Conservation (phyloP, 805 yeast genomes). For the Candida yuanshanica region DNA sequence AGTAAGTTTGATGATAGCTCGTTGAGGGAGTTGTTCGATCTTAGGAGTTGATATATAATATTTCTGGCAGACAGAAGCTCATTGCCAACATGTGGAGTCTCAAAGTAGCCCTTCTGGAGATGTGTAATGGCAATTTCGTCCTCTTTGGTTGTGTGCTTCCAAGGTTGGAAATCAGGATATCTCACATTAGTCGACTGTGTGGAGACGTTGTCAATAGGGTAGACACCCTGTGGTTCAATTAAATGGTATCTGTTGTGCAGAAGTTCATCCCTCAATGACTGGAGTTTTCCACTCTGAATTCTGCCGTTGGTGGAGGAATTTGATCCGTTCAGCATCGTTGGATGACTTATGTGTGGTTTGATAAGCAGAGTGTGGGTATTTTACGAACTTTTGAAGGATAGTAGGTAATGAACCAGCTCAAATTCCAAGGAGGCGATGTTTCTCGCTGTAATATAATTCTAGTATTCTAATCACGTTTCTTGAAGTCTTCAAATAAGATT, state of each 20-base stretch:
- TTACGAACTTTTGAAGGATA: too few relatives aligned
- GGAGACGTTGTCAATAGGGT: conserved; percentile 24
- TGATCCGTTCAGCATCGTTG: neutral
- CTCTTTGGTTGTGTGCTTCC: conserved; percentile 57
- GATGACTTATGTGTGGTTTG: neutral
- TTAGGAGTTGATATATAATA: conserved; percentile 32
- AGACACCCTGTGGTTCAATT: conserved; percentile 28
- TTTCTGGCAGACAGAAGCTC: conserved; percentile 70
- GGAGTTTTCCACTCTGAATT: conserved; percentile 1
- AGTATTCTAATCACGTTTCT: too few relatives aligned
- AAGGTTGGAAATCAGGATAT: conserved; percentile 70
- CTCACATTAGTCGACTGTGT: conserved; percentile 14
- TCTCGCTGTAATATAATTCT: too few relatives aligned
- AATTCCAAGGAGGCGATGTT: too few relatives aligned
- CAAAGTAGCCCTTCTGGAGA: conserved; percentile 67
- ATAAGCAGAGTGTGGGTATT: neutral
- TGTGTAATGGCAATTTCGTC: conserved; percentile 46
- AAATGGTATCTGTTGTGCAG: conserved; percentile 27
- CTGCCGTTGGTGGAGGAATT: neutral
- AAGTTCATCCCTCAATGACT: conserved; percentile 22
- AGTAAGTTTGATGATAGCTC: conserved; percentile 44
- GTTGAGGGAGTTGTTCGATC: conserved; percentile 33
- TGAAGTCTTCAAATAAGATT: too few relatives aligned
- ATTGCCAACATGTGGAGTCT: conserved; percentile 54
- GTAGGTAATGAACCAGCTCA: too few relatives aligned